Evolutionary conservation across 257 asterid species (phyloP), one percentile per base, ranked within the genome.

Genomic region (Cruciata laevipes): DNA sequence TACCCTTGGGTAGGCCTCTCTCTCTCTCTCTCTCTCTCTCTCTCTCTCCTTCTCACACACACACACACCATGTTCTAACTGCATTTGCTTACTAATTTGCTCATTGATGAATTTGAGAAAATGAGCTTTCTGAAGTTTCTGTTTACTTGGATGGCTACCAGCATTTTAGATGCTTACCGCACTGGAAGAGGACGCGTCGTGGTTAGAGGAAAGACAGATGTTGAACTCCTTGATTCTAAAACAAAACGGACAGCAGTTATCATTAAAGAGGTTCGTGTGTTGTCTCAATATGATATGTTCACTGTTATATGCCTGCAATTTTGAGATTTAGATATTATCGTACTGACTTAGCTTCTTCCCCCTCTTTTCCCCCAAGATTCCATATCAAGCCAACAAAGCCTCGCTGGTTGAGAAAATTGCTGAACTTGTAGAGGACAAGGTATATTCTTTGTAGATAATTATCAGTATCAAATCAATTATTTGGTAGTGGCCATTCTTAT

Each of bases 361-460:
- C 61, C 12, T 56, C 32, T 21, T 56, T 52, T 68, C 7, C 11
- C 71, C 60, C 78, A 90, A 94, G 99, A 81, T 94, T 69, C 97
- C 99, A 17, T 94, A 94, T 66, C 99, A 90, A 84, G 88, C 96
- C 73, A 94, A 94, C 82, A 90, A 94, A 83, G 96, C 99, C 17
- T 85, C 96, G 49, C 95, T 94, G 74, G 96, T 94, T 60, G 87
- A 82, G 88, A 94, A 90, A 82, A 94, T 94, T 69, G 99, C 96
- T 38, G 93, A 90, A 69, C 99, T 90, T 76, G 99, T 88, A 67
- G 99, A 88, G 71, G 81, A 76, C 60, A 94, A 90, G 99, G 99
- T 90, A 86, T 62, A 63, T 61, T 71, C 27, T 57, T 25, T 49
- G 51, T 5, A 65, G 44, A 37, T n/a, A 27, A 65, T 47, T 65